Conservation (phyloP, 257 asterid species). For the Solanum corneliomulleri region DNA sequence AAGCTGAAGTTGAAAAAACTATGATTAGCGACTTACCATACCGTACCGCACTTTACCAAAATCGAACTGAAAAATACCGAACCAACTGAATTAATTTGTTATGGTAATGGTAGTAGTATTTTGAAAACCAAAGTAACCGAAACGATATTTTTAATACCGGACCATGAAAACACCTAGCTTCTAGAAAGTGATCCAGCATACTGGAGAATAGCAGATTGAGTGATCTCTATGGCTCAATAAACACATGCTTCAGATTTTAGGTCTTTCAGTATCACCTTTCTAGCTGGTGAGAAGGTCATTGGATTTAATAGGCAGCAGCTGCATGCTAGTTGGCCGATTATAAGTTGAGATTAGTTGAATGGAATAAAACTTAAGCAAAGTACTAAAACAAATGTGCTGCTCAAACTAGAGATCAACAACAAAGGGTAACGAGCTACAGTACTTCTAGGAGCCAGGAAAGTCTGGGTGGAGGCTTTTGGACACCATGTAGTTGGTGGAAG, state of each 20-base stretch:
- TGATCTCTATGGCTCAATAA: background rate
- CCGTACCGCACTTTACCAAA: background rate
- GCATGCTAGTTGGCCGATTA: background rate
- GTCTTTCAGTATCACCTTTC: background rate
- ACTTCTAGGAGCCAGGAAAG: background rate
- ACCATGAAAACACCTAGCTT: background rate
- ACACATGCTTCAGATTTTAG: background rate
- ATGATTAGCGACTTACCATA: background rate
- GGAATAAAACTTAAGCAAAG: background rate
- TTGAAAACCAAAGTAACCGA: background rate
- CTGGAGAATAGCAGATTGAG: background rate
- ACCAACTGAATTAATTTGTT: background rate
- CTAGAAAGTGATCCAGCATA: background rate
- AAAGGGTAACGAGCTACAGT: background rate
- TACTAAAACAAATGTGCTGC: background rate
- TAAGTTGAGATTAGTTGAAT: background rate
- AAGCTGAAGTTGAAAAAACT: background rate
- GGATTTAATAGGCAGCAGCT: background rate
- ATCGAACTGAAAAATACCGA: background rate
- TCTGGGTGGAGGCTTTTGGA: background rate
- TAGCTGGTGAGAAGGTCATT: background rate
- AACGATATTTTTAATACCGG: background rate
- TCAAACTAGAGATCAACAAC: background rate
- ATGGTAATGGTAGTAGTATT: background rate
- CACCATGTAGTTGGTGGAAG: background rate